phyloP scores from a whole-genome alignment of 768 basidiomycete genomes.

The Panellus pusillus region DNA sequence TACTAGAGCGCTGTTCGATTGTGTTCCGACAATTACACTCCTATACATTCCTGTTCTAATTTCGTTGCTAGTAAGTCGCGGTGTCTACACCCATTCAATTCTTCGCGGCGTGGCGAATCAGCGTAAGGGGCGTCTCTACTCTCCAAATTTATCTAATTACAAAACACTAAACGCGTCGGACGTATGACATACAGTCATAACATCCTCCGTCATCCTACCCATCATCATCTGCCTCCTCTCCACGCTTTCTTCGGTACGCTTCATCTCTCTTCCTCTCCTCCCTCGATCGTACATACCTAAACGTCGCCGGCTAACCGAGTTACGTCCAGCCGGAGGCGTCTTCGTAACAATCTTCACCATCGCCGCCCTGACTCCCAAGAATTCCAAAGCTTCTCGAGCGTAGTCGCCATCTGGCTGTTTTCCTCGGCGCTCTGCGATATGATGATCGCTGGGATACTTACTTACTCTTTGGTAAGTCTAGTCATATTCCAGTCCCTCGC shows the following conservation, averaged over 20 bases:
- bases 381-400: slow-evolving; percentile 21
- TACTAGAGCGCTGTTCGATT: too few relatives aligned
- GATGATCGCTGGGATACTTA: slow-evolving; percentile 25
- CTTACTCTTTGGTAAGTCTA: slow-evolving; percentile 25
- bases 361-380: slow-evolving; percentile 17
- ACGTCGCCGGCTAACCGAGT: background rate
- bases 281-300: too few relatives aligned
- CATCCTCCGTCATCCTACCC: slow-evolving; percentile 6
- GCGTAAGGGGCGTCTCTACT: background rate
- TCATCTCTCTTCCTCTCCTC: too few relatives aligned
- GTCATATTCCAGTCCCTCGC: too few relatives aligned
- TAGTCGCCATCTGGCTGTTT: slow-evolving; percentile 27
- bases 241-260: slow-evolving; percentile 12
- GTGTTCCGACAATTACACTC: too few relatives aligned
- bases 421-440: slow-evolving; percentile 24
- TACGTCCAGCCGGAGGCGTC: slow-evolving; percentile 4
- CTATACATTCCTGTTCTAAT: too few relatives aligned
- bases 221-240: slow-evolving; percentile 11
- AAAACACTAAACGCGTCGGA: background rate
- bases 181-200: slow-evolving; percentile 7
- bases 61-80: slow-evolving; percentile 3
- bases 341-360: slow-evolving; percentile 10
- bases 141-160: too few relatives aligned
- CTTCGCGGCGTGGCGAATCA: slow-evolving; percentile 20
- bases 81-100: slow-evolving; percentile 17